Conservation (phyloP, 495 filamentous ascomycete genomes). For the Glarea lozoyensis region DNA sequence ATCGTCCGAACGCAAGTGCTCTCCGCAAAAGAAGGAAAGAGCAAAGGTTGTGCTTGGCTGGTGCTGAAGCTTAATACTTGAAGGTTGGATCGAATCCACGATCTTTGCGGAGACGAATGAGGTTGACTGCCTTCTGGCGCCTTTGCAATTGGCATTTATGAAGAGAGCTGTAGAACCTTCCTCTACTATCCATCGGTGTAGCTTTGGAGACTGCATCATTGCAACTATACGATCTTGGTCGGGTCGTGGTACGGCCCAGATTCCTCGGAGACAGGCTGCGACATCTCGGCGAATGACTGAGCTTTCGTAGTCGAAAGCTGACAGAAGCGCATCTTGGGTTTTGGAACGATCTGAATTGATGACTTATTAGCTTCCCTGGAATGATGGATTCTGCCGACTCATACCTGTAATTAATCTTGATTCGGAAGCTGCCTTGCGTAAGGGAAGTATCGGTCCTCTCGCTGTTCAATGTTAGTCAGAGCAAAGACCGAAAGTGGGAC, state of each 20-base stretch:
- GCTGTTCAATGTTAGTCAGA: neutral
- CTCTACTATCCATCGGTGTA: neutral
- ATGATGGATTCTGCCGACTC: neutral
- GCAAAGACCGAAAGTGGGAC: neutral
- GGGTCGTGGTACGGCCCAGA: neutral
- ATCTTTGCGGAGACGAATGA: neutral
- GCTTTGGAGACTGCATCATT: neutral
- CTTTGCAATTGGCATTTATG: neutral
- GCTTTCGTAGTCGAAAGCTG: neutral
- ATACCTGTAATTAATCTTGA: neutral
- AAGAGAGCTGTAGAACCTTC: neutral
- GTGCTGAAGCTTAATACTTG: neutral
- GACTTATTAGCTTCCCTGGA: neutral
- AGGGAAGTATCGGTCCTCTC: neutral
- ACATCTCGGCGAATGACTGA: neutral
- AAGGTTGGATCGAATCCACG: neutral
- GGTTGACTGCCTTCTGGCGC: neutral
- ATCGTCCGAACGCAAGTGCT: neutral
- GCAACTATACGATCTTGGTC: neutral
- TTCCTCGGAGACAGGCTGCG: neutral
- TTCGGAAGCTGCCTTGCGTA: neutral
- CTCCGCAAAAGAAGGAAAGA: neutral
- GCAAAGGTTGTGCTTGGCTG: neutral
- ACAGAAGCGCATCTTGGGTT: neutral
- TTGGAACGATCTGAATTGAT: neutral